These are phyloP conservation scores for Chrysophaeum taylorii DNA, from an alignment of 352 stramenopile species.

Conservation along the genomic window DNA sequence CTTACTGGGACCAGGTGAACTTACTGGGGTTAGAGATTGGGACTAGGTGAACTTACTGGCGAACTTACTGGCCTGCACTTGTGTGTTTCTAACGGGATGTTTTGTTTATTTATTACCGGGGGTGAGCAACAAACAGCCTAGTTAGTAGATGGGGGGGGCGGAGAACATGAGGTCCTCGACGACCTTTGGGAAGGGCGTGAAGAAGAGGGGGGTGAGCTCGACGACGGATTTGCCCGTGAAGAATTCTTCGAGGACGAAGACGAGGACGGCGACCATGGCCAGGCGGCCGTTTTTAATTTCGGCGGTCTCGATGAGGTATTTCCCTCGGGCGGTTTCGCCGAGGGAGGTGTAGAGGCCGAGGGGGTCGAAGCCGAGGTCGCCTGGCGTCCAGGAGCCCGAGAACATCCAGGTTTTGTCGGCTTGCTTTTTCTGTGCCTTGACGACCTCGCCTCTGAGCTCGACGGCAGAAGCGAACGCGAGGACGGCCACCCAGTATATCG, in stretches of 20 bases:
- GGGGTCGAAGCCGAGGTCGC: slow-evolving; percentile 52
- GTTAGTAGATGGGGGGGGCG: slow-evolving; percentile 5
- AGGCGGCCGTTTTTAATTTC: slow-evolving; percentile 61
- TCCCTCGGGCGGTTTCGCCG: slow-evolving; percentile 31
- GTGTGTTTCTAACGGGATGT: no score
- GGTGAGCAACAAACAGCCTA: no score
- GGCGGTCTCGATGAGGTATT: slow-evolving; percentile 42
- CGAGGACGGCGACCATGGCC: slow-evolving; percentile 57
- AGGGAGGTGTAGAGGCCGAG: slow-evolving; percentile 43
- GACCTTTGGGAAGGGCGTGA: slow-evolving; percentile 44
- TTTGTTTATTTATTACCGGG: no score
- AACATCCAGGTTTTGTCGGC: slow-evolving; percentile 4
- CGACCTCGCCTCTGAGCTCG: slow-evolving; percentile 39
- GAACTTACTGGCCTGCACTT: no score
- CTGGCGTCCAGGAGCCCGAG: slow-evolving; percentile 34
- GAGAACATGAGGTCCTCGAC: slow-evolving; percentile 8
- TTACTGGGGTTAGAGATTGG: no score
- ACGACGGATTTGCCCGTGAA: slow-evolving; percentile 46
- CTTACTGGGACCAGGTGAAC: no score
- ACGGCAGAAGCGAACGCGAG: slow-evolving; percentile 40
- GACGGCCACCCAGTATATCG: slow-evolving; percentile 45
- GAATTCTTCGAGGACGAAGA: slow-evolving; percentile 52
- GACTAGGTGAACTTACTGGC: no score
- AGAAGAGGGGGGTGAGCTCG: slow-evolving; percentile 55
- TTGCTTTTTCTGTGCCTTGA: neutral